Evolutionary conservation across 331 rosid genomes (phyloP).

Genomic region (Erythrophleum ivorense): DNA sequence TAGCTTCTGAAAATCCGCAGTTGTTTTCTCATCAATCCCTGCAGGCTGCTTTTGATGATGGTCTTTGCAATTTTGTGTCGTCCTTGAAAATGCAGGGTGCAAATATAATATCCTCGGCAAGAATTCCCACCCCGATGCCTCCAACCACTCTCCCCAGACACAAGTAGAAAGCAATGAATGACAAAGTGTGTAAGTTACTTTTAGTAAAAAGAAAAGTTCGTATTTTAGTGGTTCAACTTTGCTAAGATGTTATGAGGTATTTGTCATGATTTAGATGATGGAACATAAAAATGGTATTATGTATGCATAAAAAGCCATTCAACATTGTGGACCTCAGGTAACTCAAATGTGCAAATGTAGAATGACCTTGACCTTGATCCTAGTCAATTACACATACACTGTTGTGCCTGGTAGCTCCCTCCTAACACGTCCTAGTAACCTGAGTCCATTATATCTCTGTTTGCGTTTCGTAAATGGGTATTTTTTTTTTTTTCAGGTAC

Average conservation of each 20-base stretch:
- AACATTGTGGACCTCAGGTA: background rate
- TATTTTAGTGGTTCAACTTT: background rate
- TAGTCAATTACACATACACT: background rate
- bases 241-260: conserved; percentile 9
- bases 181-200: conserved; percentile 26
- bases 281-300: background rate
- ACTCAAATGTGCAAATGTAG: background rate
- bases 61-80: conserved; percentile 16
- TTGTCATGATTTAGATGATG: conserved; percentile 14
- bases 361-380: background rate
- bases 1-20: conserved; percentile 46
- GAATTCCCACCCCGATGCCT: conserved; percentile 11
- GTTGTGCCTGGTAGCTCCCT: background rate
- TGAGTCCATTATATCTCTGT: too few species aligned
- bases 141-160: conserved; percentile 15
- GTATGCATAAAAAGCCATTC: conserved; percentile 13
- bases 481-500: background rate
- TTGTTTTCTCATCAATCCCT: conserved; percentile 44
- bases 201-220: background rate
- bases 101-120: conserved; percentile 38
- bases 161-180: conserved; percentile 34
- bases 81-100: conserved; percentile 26
- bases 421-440: too few species aligned
- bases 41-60: conserved; percentile 34
- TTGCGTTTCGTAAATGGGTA: background rate